A percentile compares a stretch with the other conserved stretches of the same genome.
phyloP scores from a whole-genome alignment of 2,329 filamentous ascomycete genomes.

The Aureobasidium sp. region DNA sequence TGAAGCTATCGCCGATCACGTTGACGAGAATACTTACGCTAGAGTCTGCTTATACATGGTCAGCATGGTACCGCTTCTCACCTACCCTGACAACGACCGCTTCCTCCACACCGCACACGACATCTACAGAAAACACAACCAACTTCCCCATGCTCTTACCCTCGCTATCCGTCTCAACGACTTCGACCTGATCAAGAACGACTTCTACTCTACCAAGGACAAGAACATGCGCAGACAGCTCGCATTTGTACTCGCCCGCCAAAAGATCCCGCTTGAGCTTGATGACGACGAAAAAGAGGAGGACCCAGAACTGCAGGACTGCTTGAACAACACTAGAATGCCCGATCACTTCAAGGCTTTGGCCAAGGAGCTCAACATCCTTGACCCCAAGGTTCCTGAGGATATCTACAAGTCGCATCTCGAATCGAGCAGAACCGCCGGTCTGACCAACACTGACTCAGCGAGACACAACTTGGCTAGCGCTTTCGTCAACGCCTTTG shows the following conservation, averaged over 20 bases:
- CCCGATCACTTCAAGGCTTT: constrained; percentile 90
- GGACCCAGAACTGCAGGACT: constrained; percentile 69
- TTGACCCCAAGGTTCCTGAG: constrained; percentile 93
- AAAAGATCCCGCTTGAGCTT: constrained; percentile 76
- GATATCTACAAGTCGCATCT: constrained; percentile 99
- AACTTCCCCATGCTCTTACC: constrained; percentile 87
- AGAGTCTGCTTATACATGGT: constrained; percentile 97
- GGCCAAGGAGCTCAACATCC: constrained; percentile 91
- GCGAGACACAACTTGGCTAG: constrained; percentile 92
- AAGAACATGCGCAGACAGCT: constrained; percentile 84
- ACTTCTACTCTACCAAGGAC: constrained; percentile 75
- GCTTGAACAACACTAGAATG: constrained; percentile 78
- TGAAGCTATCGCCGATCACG: constrained; percentile 76
- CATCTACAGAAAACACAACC: constrained; percentile 89
- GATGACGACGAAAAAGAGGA: constrained; percentile 57
- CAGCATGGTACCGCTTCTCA: constrained; percentile 96
- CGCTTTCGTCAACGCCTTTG: constrained; percentile 93
- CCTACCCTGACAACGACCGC: constrained; percentile 93
- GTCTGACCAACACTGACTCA: constrained; percentile 90
- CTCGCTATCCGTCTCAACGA: constrained; percentile 93
- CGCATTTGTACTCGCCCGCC: constrained; percentile 83
- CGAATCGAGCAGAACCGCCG: constrained; percentile 86
- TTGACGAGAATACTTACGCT: constrained; percentile 90
- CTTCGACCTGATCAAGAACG: constrained; percentile 64
- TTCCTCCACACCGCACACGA: constrained; percentile 89